phyloP scores from a whole-genome alignment of 2,329 filamentous ascomycete species.

The Myotisia sp. region DNA sequence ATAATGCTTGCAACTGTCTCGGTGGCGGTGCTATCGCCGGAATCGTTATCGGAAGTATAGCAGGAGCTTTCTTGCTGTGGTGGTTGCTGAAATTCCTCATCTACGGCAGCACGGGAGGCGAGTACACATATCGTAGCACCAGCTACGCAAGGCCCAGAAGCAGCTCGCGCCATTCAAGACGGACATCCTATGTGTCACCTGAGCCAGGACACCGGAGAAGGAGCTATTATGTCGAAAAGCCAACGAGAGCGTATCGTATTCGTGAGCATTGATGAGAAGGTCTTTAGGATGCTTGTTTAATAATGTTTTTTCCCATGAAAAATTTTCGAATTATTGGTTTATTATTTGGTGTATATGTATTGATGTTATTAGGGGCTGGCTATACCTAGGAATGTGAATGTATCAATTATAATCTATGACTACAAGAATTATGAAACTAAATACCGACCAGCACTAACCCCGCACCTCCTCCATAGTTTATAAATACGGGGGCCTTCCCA shows the following conservation, averaged over 20 bases:
- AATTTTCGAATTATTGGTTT: no score
- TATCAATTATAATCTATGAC: no score
- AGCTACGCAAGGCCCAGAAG: constrained; percentile 13
- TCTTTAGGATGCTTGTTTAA: background rate
- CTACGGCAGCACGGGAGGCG: constrained; percentile 14
- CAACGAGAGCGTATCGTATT: constrained; percentile 24
- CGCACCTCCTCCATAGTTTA: no score
- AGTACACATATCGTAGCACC: constrained; percentile 15
- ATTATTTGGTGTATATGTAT: no score
- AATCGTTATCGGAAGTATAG: constrained; percentile 28
- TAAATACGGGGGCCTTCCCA: no score
- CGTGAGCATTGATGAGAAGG: background rate
- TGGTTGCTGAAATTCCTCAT: constrained; percentile 24
- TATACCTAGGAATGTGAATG: no score
- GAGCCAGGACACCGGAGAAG: constrained; percentile 14
- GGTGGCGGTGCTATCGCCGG: constrained; percentile 26
- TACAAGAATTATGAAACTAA: no score
- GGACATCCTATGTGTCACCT: constrained; percentile 19
- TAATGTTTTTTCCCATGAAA: background rate
- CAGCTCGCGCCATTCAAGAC: constrained; percentile 15
- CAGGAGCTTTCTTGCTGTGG: constrained; percentile 22
- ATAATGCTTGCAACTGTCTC: constrained; percentile 16
- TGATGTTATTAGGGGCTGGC: no score
- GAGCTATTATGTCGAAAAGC: constrained; percentile 19
- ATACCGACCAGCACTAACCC: no score